Conservation (phyloP, 2,329 filamentous ascomycete genomes). For the Fusarium albidum region DNA sequence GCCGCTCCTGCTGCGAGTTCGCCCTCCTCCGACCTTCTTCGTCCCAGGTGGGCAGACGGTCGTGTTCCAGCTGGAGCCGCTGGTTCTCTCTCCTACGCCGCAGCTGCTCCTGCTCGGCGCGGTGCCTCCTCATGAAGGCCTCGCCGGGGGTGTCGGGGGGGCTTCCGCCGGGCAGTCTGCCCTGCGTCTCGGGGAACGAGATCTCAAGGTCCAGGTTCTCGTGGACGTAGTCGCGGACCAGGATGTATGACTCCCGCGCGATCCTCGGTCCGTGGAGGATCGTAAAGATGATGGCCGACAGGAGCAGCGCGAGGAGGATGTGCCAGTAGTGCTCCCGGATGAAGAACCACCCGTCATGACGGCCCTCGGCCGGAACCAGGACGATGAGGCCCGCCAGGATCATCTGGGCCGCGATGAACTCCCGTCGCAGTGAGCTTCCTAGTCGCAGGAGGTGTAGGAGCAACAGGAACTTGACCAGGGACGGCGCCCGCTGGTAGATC, state of each 20-base stretch:
- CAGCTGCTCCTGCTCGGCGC: constrained; percentile 2
- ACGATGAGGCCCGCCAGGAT: no score
- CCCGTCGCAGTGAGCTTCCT: no score
- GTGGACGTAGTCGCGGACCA: constrained; percentile 3
- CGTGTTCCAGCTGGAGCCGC: no score
- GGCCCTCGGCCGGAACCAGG: no score
- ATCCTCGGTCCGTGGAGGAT: constrained; percentile 8
- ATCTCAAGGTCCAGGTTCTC: constrained; percentile 3
- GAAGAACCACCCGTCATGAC: neutral
- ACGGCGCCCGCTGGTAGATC: neutral
- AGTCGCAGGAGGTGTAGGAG: constrained; percentile 4
- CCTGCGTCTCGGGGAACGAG: neutral
- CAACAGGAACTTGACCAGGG: constrained; percentile 7
- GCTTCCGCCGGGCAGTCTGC: neutral
- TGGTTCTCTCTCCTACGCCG: neutral
- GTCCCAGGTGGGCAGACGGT: no score
- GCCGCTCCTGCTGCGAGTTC: no score
- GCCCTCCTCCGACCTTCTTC: no score
- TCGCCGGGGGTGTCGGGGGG: constrained; percentile 13
- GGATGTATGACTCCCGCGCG: neutral
- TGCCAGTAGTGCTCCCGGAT: neutral
- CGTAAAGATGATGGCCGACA: constrained; percentile 1
- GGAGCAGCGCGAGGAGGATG: constrained; percentile 7
- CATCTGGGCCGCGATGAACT: neutral
- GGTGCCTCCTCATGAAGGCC: constrained; percentile 8